A percentile compares a stretch with the other conserved stretches of the same genome.
Conservation (phyloP, 768 basidiomycete genomes). For the Strobilomyces dryophilus region DNA sequence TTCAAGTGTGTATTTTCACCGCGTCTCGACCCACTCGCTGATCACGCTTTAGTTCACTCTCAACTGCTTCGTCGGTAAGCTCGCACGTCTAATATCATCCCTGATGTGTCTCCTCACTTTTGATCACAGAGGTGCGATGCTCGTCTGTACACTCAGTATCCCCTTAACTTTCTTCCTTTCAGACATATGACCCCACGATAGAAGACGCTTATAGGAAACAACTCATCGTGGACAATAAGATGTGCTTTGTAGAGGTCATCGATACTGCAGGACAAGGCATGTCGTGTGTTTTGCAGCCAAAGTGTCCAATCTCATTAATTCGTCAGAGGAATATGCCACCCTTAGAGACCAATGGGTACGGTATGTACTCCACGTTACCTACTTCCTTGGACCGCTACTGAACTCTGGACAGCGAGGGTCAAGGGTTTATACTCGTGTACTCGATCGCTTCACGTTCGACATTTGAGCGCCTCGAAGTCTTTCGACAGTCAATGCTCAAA, state of each 20-base stretch:
- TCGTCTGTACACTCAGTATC: conserved; percentile 5
- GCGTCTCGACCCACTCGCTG: conserved; percentile 2
- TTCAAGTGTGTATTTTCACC: conserved; percentile 60
- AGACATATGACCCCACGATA: conserved; percentile 99
- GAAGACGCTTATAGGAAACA: conserved; percentile 97
- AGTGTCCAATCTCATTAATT: conserved; percentile 17
- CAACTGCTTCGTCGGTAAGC: conserved; percentile 92
- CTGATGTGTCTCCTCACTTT: conserved; percentile 12
- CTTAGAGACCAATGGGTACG: conserved; percentile 97
- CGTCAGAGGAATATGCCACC: conserved; percentile 91
- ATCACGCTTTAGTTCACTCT: conserved; percentile 76
- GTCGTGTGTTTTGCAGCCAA: conserved; percentile 21
- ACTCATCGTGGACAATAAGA: conserved; percentile 88
- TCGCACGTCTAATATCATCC: conserved; percentile 1
- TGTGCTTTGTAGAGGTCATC: conserved; percentile 95
- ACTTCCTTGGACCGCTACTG: conserved; percentile 5
- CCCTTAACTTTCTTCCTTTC: conserved; percentile 7
- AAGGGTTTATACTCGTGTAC: conserved; percentile 97
- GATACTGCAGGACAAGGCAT: conserved; percentile 96
- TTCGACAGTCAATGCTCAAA: conserved; percentile 84
- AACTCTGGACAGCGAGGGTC: conserved; percentile 72
- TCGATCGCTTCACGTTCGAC: conserved; percentile 93
- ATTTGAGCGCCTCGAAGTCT: conserved; percentile 86
- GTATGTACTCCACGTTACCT: conserved; percentile 43
- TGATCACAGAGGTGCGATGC: conserved; percentile 49